phyloP scores from a whole-genome alignment of 768 basidiomycete genomes.

The Serendipita vermifera region DNA sequence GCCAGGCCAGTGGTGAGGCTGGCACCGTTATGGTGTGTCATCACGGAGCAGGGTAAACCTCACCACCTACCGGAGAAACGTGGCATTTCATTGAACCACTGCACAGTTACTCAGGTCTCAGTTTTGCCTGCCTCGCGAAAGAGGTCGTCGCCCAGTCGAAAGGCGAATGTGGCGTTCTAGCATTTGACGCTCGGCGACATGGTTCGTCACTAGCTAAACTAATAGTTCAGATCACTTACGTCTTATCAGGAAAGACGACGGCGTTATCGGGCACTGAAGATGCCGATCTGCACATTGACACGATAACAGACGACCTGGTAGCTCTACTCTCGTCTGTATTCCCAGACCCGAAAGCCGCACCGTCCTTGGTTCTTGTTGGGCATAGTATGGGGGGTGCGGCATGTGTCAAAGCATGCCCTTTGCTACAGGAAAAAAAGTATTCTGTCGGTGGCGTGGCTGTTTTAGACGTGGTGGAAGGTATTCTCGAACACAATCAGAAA shows the following conservation, averaged over 20 bases:
- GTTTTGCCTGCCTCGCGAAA: conserved; percentile 84
- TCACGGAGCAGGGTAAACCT: conserved; percentile 65
- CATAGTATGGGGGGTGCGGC: conserved; percentile 98
- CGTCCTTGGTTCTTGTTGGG: conserved; percentile 71
- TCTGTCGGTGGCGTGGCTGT: conserved; percentile 65
- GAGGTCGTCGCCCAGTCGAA: conserved; percentile 47
- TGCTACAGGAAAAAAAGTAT: conserved; percentile 54
- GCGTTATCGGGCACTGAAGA: conserved; percentile 26
- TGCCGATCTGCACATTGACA: conserved; percentile 57
- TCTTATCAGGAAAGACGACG: conserved; percentile 49
- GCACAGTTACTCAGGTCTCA: conserved; percentile 55
- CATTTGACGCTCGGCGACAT: conserved; percentile 76
- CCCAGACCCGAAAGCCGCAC: conserved; percentile 46
- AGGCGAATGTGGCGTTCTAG: conserved; percentile 68
- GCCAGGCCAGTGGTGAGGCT: conserved; percentile 15
- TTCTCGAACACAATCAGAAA: conserved; percentile 6
- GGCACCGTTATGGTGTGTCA: conserved; percentile 74
- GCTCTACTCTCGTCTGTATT: conserved; percentile 56
- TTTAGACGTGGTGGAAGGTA: conserved; percentile 83
- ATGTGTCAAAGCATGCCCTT: conserved; percentile 54
- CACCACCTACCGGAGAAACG: background rate
- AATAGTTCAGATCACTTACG: background rate
- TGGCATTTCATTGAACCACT: background rate
- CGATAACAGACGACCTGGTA: conserved; percentile 62
- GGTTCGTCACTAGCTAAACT: conserved; percentile 53